A percentile compares a stretch with the other conserved stretches of the same genome.
Conservation (phyloP, 2,329 filamentous ascomycete species). For the Beauveria rudraprayagi region DNA sequence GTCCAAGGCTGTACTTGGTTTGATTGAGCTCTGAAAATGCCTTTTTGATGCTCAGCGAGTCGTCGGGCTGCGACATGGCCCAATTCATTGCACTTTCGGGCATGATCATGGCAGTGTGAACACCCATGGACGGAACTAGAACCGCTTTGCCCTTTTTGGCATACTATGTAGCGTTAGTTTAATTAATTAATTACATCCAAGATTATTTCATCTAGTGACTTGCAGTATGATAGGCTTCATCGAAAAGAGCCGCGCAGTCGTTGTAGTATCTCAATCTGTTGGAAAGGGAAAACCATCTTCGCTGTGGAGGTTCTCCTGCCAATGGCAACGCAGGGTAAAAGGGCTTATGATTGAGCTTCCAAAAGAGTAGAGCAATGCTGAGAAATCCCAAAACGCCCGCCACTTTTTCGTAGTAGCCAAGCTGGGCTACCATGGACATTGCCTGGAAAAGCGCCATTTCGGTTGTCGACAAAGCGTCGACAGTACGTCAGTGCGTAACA, state of each 20-base stretch:
- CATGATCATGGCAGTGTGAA: conserved; percentile 21
- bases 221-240: conserved; percentile 25
- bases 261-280: conserved; percentile 18
- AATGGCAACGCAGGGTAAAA: neutral
- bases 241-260: conserved; percentile 22
- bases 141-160: conserved; percentile 33
- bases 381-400: neutral
- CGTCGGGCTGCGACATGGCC: conserved; percentile 31
- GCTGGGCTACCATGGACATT: neutral
- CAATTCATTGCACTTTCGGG: conserved; percentile 32
- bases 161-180: conserved; percentile 23
- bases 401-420: neutral
- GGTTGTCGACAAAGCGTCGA: neutral
- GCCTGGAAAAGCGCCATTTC: neutral
- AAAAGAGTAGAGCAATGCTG: neutral
- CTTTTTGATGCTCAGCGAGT: conserved; percentile 23
- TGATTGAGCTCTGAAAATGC: conserved; percentile 33
- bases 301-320: neutral
- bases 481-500: neutral
- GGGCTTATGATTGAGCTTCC: neutral
- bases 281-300: neutral
- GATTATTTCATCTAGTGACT: neutral
- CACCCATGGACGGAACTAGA: conserved; percentile 32
- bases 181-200: neutral
- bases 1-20: conserved; percentile 28